Evolutionary conservation across 805 yeast genomes (phyloP).

Genomic region (Yarrowia alimentaria): DNA sequence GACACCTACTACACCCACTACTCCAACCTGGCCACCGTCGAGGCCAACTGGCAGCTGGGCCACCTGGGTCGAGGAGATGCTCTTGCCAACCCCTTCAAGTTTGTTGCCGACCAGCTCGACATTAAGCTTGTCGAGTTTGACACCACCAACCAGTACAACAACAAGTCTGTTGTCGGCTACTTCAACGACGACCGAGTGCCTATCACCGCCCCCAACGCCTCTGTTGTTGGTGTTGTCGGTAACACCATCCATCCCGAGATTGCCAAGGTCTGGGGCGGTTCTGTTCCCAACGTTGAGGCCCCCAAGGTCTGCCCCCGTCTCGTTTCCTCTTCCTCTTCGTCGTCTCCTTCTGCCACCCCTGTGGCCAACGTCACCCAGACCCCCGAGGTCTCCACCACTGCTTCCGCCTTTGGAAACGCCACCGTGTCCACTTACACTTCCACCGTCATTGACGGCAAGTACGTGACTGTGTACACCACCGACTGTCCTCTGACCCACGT

Average conservation of each 20-base stretch:
- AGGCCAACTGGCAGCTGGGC: slow-evolving; percentile 52
- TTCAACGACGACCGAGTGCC: slow-evolving; percentile 11
- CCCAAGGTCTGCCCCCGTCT: slow-evolving; percentile 8
- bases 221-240: slow-evolving; percentile 1
- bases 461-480: slow-evolving; percentile 1
- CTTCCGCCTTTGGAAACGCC: neutral
- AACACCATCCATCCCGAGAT: slow-evolving; percentile 12
- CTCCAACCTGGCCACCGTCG: slow-evolving; percentile 50
- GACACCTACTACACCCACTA: slow-evolving; percentile 53
- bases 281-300: neutral
- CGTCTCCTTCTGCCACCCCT: too few species aligned
- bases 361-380: too few species aligned
- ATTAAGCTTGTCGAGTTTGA: neutral
- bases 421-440: neutral
- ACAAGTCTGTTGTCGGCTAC: slow-evolving; percentile 7
- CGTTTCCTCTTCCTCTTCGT: too few species aligned
- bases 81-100: slow-evolving; percentile 49
- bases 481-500: slow-evolving; percentile 13
- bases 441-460: too few species aligned
- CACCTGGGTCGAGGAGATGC: slow-evolving; percentile 53
- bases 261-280: slow-evolving; percentile 19
- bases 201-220: slow-evolving; percentile 7
- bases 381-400: too few species aligned
- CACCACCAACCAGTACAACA: slow-evolving; percentile 13
- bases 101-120: slow-evolving; percentile 43